Evolutionary conservation across 148 eudicot genomes (phyloP), one percentile per base, ranked within the genome.

Genomic region (Silene conica): DNA sequence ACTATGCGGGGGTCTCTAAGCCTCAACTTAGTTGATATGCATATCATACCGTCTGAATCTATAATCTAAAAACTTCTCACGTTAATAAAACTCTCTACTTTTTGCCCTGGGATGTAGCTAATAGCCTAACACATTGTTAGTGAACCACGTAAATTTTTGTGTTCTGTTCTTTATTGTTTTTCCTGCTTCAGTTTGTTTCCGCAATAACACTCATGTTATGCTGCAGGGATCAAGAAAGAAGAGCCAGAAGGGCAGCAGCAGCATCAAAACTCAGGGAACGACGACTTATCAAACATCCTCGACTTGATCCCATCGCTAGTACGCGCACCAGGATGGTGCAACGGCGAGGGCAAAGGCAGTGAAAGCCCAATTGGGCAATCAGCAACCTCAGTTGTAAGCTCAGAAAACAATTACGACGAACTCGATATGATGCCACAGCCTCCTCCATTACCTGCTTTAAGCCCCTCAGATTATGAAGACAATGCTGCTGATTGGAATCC

Each of bases 281-380:
- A 88, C 46, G 98, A 88, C 73, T 79, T 93, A 28, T 80, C 88
- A 21, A 85, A 85, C 87, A 76, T 89, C 38, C 90, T 93, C 6
- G 86, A 90, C 72, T 81, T 84, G 41, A 90, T 90, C 69, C 91
- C 97, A 1, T 56, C 85, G 1, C 79, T 83, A 6, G 92, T 76
- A 22, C 74, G 82, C 1, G 82, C 78, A 25, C 95, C 92, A 0
- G 73, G 80, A 8, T 88, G 91, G 90, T 78, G 83, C 70, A 86
- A 77, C n/a, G n/a, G n/a, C n/a, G 90, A 73, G 48, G 65, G 78
- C 34, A 73, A 73, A 34, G 77, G 69, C 4, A 50, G 55, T 15
- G 83, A 73, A 15, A 70, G 74, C 34, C 81, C 87, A 4, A 76
- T 50, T 14, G 86, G 79, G 9, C 81, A 82, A 54, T 82, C 81